Base-by-base conservation (phyloP, 257 asterid genomes). In the Solanum lignicaule region DNA sequence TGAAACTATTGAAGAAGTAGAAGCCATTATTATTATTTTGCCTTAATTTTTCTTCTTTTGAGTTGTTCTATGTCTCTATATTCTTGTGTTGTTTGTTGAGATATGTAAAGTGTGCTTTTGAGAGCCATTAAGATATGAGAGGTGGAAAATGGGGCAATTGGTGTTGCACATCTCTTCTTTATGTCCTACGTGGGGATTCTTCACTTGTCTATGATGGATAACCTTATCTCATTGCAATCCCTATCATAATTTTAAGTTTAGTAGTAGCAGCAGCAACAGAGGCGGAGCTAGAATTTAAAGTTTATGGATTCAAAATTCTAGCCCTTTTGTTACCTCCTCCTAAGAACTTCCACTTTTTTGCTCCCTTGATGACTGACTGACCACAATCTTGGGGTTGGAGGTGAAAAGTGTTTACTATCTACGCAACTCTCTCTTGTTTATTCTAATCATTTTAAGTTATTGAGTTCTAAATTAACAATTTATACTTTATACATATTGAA, bases 1-100 rank as follows among this genome's bases (percentile, higher is more conserved):
- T 31, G 95, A 93, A 21, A 94, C 92, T 32, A 95, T 94, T 65
- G 95, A 93, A 83, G 97, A 93, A 86, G 97, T 91, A 87, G 96
- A 93, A 78, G 98, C 95, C 99, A 95, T 96, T 91, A 39, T 38
- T 52, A 48, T 52, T 86, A 20, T 71, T 87, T 69, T 48, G 38
- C 18, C 88, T 69, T 58, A 16, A 1, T 71, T 72, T 83, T 87
- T 82, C 43, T 69, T 33, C 9, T 48, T 38, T 66, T 86, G 25
- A 36, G 9, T 35, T 74, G 27, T 73, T 89, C 86, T 65, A 71
- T 87, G 86, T 60, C 10, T 9, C 23, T 83, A 86, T 66, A 65
- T 20, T 55, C 83, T 85, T 91, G 69, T 58, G 74, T 18, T 58
- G 52, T 72, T 75, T 86, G 3, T 32, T 18, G 62, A 72, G 5